Base-by-base conservation (phyloP, 169 alveolate species). In the Eimeria falciformis region DNA sequence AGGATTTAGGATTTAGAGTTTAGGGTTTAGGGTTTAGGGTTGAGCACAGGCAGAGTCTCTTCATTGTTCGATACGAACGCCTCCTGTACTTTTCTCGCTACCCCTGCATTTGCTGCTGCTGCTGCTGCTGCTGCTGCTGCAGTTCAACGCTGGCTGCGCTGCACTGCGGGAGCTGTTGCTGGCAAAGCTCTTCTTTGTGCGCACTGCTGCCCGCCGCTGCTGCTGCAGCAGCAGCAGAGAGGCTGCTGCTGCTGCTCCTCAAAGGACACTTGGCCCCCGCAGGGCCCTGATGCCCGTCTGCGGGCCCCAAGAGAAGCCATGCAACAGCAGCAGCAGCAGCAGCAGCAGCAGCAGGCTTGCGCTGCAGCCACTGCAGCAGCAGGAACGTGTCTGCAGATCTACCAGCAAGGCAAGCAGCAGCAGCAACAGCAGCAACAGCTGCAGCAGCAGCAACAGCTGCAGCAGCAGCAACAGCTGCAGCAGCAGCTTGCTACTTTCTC, bases 41-140 rank as follows among this genome's bases (percentile, higher is more conserved):
- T 11, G 40, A 58, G n/a, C 0, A 2, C 0, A n/a, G n/a, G n/a
- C n/a, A n/a, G n/a, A n/a, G n/a, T n/a, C n/a, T n/a, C n/a, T n/a
- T n/a, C n/a, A n/a, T n/a, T n/a, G n/a, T n/a, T n/a, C n/a, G n/a
- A n/a, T n/a, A n/a, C n/a, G n/a, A n/a, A n/a, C n/a, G n/a, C 47
- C 78, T 66, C 6, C 78, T 7, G 78, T 40, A n/a, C n/a, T 25
- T 2, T 66, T 33, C 45, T n/a, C n/a, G n/a, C n/a, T n/a, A n/a
- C n/a, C n/a, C 33, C 29, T 66, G 78, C 78, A 27, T 40, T 17
- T 66, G 3, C 43, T 43, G 83, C 83, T 71, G 83, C 50, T 37
- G 3, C 23, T 43, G 53, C 56, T 71, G 40, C 83, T 71, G 83
- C 33, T 4, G 53, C 83, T 71, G 83, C 83, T 71, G 83, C 83